These are phyloP conservation scores for Santalum album DNA, from an alignment of 164 flowering plant species.

Conservation along the genomic window DNA sequence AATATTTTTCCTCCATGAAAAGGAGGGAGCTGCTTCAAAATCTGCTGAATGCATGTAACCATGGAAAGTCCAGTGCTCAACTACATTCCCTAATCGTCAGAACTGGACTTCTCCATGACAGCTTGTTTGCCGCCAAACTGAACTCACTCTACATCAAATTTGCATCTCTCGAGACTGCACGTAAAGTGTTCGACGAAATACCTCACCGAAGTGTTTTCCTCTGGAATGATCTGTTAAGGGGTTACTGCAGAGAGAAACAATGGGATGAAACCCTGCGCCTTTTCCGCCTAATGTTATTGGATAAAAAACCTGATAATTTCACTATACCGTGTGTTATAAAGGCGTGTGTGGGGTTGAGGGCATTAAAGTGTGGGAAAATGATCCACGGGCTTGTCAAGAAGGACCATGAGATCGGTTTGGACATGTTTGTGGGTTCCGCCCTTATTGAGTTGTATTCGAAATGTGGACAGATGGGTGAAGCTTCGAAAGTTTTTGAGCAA, in stretches of 20 bases:
- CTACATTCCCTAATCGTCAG: conserved; percentile 35
- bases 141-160: conserved; percentile 17
- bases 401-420: conserved; percentile 14
- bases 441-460: conserved; percentile 45
- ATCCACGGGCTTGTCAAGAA: conserved; percentile 46
- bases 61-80: conserved; percentile 20
- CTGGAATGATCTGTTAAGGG: conserved; percentile 36
- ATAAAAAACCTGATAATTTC: conserved; percentile 28
- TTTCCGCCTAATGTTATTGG: conserved; percentile 23
- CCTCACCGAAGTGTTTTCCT: conserved; percentile 31
- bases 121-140: conserved; percentile 35
- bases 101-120: conserved; percentile 23
- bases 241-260: conserved; percentile 27
- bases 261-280: conserved; percentile 30
- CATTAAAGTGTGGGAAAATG: conserved; percentile 21
- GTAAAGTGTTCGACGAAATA: conserved; percentile 51
- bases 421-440: conserved; percentile 52
- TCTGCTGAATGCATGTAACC: conserved; percentile 28
- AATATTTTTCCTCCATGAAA: too few species aligned
- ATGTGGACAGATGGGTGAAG: conserved; percentile 41
- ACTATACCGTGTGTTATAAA: conserved; percentile 34
- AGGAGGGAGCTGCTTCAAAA: conserved; percentile 14
- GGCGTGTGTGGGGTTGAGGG: conserved; percentile 38
- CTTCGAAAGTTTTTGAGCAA: conserved; percentile 35
- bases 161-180: conserved; percentile 18